phyloP scores from a whole-genome alignment of 2,329 filamentous ascomycete species.

The Alternaria sp. region DNA sequence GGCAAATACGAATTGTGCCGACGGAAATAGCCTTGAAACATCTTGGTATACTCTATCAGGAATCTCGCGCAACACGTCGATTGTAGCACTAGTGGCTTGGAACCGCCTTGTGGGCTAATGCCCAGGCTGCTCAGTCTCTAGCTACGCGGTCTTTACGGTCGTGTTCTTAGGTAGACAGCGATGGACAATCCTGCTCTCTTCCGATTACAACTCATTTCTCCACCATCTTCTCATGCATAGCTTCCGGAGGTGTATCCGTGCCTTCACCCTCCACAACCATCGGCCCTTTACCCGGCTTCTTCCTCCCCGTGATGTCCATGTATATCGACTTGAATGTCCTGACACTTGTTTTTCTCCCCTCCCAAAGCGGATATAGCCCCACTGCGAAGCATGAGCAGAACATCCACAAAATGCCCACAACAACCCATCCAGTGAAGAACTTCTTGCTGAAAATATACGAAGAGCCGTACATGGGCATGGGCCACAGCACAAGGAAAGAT shows the following conservation, averaged over 20 bases:
- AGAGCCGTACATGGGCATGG: conserved; percentile 87
- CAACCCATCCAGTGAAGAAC: conserved; percentile 84
- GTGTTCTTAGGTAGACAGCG: not conserved
- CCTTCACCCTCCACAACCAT: conserved; percentile 27
- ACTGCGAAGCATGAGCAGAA: conserved; percentile 76
- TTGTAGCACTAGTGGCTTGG: conserved; percentile 33
- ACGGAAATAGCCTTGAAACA: conserved; percentile 1
- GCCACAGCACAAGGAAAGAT: conserved; percentile 81
- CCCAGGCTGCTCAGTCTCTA: not conserved
- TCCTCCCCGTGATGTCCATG: conserved; percentile 61
- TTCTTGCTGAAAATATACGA: conserved; percentile 81
- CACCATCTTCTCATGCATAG: conserved; percentile 28
- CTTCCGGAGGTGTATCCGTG: conserved; percentile 25
- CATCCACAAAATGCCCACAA: conserved; percentile 73
- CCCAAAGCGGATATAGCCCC: conserved; percentile 80
- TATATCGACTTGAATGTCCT: conserved; percentile 68
- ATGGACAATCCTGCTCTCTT: not conserved
- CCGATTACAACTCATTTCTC: conserved; percentile 5
- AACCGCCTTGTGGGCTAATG: not conserved
- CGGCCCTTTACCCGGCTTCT: conserved; percentile 15
- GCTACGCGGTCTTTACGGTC: not conserved
- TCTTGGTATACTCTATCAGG: conserved; percentile 28
- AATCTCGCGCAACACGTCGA: conserved; percentile 17
- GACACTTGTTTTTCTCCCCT: conserved; percentile 72
- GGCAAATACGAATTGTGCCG: not conserved